Conservation (phyloP, 768 basidiomycete genomes). For the Mycena rebaudengoi region DNA sequence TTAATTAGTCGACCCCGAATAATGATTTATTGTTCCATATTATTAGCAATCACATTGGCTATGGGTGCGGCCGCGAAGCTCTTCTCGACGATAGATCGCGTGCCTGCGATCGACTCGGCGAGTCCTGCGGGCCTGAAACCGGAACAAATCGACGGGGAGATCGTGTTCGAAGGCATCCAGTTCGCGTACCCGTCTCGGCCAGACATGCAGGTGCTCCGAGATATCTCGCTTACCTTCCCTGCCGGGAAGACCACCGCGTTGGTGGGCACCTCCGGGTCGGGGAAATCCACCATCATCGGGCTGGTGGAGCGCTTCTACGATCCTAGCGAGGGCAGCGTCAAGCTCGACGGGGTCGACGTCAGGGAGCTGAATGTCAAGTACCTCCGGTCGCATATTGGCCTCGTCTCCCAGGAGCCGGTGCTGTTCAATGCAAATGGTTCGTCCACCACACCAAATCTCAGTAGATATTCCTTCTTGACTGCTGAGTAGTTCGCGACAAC, state of each 20-base stretch:
- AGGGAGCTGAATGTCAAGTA: conserved; percentile 65
- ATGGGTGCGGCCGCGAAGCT: conserved; percentile 70
- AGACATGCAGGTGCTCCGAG: conserved; percentile 66
- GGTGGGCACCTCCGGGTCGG: conserved; percentile 61
- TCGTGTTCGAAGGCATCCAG: conserved; percentile 60
- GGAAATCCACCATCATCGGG: conserved; percentile 60
- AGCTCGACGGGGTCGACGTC: conserved; percentile 64
- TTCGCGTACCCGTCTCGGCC: conserved; percentile 74
- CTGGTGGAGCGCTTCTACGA: conserved; percentile 75
- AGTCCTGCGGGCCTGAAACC: conserved; percentile 59
- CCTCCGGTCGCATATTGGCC: conserved; percentile 68
- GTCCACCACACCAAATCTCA: too few relatives aligned
- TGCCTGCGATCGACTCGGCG: conserved; percentile 70
- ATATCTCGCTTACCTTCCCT: conserved; percentile 53
- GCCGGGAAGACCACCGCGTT: conserved; percentile 63
- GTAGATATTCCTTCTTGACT: too few relatives aligned
- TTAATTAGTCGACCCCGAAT: not conserved
- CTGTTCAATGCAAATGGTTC: too few relatives aligned
- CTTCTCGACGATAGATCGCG: conserved; percentile 69
- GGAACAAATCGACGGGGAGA: conserved; percentile 58
- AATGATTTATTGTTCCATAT: not conserved
- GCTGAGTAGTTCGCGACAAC: conserved; percentile 64
- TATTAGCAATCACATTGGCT: conserved; percentile 61
- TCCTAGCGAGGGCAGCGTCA: conserved; percentile 58
- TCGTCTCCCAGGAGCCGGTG: conserved; percentile 71